phyloP scores from a whole-genome alignment of 2,329 filamentous ascomycete genomes.

The Trichoderma sp. region DNA sequence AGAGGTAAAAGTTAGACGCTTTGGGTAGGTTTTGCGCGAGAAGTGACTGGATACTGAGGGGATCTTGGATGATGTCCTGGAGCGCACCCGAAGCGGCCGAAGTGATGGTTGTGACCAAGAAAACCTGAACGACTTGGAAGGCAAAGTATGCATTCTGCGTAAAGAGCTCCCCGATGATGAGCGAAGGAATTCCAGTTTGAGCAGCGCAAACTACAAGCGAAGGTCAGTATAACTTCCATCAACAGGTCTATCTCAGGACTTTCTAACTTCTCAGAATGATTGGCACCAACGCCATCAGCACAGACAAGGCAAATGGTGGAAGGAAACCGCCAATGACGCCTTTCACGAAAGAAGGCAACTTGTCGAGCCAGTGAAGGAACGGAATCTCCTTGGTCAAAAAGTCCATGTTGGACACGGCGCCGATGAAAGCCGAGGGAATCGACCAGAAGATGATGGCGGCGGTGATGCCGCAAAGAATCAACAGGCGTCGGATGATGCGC shows the following conservation, averaged over 20 bases:
- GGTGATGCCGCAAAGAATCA: slow-evolving; percentile 70
- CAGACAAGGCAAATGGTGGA: slow-evolving; percentile 74
- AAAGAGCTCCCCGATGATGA: slow-evolving; percentile 79
- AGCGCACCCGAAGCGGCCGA: slow-evolving; percentile 76
- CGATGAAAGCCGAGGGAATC: slow-evolving; percentile 74
- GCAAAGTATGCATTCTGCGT: slow-evolving; percentile 90
- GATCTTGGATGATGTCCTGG: slow-evolving; percentile 63
- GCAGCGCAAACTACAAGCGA: slow-evolving; percentile 67
- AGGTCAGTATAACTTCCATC: not conserved
- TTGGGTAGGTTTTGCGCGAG: slow-evolving; percentile 76
- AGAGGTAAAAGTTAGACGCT: slow-evolving; percentile 92
- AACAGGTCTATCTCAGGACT: not conserved
- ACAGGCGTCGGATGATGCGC: slow-evolving; percentile 70
- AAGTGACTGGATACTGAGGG: slow-evolving; percentile 61
- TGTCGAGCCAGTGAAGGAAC: slow-evolving; percentile 72
- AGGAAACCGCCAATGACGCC: slow-evolving; percentile 85
- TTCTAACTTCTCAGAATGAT: slow-evolving; percentile 67
- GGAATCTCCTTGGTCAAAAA: slow-evolving; percentile 66
- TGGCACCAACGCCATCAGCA: slow-evolving; percentile 85
- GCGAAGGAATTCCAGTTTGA: slow-evolving; percentile 75
- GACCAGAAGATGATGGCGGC: slow-evolving; percentile 87
- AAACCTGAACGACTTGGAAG: slow-evolving; percentile 90
- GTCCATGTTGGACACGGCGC: slow-evolving; percentile 81
- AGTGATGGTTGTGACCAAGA: slow-evolving; percentile 80
- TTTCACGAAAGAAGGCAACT: slow-evolving; percentile 70